Conservation (phyloP, 2,329 filamentous ascomycete species). For the Cladosporium oxysporum region DNA sequence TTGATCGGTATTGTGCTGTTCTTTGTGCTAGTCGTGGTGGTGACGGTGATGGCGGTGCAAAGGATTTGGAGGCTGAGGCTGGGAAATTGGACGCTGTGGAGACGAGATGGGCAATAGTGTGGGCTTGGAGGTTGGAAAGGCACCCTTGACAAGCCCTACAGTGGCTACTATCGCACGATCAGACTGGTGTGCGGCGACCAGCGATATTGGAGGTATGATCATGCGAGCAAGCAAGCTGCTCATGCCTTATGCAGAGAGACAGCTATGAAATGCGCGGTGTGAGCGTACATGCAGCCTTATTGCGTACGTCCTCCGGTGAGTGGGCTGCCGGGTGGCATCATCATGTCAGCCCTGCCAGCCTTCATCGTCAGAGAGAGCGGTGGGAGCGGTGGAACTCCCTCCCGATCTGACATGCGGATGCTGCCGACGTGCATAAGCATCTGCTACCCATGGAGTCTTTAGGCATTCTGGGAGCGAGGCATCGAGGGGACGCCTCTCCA, state of each 20-base stretch:
- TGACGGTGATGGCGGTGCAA: conserved; percentile 15
- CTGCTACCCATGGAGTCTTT: not conserved
- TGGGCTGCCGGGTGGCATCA: not conserved
- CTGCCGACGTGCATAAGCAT: conserved; percentile 15
- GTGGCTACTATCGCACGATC: not conserved
- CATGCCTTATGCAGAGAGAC: not conserved
- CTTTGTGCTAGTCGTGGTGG: not conserved
- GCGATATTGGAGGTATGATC: not conserved
- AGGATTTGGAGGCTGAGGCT: conserved; percentile 17
- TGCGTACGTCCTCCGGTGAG: not conserved
- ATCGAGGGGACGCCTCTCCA: not conserved
- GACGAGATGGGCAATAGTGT: not conserved
- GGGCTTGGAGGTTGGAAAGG: not conserved
- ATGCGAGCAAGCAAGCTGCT: not conserved
- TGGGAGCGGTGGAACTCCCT: conserved; percentile 5
- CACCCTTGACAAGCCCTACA: not conserved
- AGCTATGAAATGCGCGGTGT: conserved; percentile 8
- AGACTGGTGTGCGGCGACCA: not conserved
- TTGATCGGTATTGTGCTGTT: not conserved
- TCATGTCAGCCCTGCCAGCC: conserved; percentile 19
- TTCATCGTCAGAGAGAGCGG: conserved; percentile 10
- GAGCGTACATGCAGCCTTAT: not conserved
- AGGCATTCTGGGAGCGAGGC: conserved; percentile 8
- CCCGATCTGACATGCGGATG: conserved; percentile 16
- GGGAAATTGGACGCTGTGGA: conserved; percentile 19